Evolutionary conservation across 2,329 filamentous ascomycete genomes (phyloP), one percentile per base, ranked within the genome.

Genomic region (Hymenoscyphus fraxineus): DNA sequence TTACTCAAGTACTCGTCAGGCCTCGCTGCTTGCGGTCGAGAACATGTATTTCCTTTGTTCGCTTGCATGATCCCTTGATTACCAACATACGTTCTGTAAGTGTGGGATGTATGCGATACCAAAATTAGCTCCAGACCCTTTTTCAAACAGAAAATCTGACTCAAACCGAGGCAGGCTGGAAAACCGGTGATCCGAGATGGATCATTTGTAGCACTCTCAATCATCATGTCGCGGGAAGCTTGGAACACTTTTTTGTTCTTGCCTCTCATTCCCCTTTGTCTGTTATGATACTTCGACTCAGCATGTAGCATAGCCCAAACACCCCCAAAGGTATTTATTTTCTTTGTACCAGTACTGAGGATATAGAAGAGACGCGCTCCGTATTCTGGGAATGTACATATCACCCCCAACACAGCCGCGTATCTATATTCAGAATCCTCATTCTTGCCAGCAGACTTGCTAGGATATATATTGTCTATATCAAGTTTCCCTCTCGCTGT

Each of bases 311-410:
- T 54, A 60, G 27, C 47, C 61, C 63, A 55, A 59, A 64, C 60
- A 44, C 13, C 19, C 13, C 59, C 38, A 65, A 27, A 32, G 10
- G 27, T 16, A 32, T 38, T 47, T 40, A 31, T 15, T 60, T 60
- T 44, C 64, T 65, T 65, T 62, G 64, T 65, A 57, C 39, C 31
- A 9, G 64, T 65, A 57, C 39, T 51, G 15, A 57, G 44, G 40
- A 60, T 41, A 16, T 54, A 40, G 57, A 60, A 16, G 15, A 41
- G n/a, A 47, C n/a, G 19, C 4, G n/a, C 39, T 27, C 61, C 54
- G 15, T 39, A 41, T 44, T 54, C 32, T 35, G 13, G 54, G 38
- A 61, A 64, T 61, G 40, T 51, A 57, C 54, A 51, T 31, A 27
- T 27, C 54, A 22, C 10, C 22, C 16, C 35, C 57, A 47, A 40